Conservation (phyloP, 768 basidiomycete genomes). For the Leccinum barrowsii region DNA sequence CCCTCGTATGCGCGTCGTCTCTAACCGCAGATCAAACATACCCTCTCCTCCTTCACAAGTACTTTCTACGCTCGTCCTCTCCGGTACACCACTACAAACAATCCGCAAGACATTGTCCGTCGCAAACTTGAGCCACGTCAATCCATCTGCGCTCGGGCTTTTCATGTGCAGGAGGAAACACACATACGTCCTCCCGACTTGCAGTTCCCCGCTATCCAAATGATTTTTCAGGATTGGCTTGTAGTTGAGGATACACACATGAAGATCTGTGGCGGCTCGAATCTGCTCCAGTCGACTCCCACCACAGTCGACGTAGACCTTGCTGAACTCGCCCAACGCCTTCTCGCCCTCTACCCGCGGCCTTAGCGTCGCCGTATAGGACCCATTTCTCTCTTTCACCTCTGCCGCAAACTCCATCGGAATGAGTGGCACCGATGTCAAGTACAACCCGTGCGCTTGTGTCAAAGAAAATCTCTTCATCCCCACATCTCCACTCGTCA, state of each 20-base stretch:
- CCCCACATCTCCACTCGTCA: conserved; percentile 7
- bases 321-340: conserved; percentile 6
- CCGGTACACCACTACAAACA: conserved; percentile 6
- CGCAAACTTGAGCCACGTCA: conserved; percentile 23
- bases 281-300: conserved; percentile 13
- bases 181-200: conserved; percentile 16
- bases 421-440: conserved; percentile 22
- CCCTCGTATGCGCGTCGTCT: conserved; percentile 10
- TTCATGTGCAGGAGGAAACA: conserved; percentile 22
- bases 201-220: conserved; percentile 8
- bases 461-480: conserved; percentile 15
- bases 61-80: not conserved
- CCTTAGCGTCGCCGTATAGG: conserved; percentile 14
- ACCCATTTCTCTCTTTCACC: not conserved
- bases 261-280: conserved; percentile 12
- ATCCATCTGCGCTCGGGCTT: not conserved
- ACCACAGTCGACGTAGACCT: conserved; percentile 17
- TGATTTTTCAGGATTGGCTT: not conserved
- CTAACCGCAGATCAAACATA: conserved; percentile 10
- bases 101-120: conserved; percentile 24
- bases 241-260: conserved; percentile 24
- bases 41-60: not conserved
- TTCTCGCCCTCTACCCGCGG: not conserved
- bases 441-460: conserved; percentile 8
- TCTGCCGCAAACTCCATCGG: conserved; percentile 11